These are phyloP conservation scores for Neonectria hederae DNA, from an alignment of 2,329 filamentous ascomycete species.

Conservation along the genomic window DNA sequence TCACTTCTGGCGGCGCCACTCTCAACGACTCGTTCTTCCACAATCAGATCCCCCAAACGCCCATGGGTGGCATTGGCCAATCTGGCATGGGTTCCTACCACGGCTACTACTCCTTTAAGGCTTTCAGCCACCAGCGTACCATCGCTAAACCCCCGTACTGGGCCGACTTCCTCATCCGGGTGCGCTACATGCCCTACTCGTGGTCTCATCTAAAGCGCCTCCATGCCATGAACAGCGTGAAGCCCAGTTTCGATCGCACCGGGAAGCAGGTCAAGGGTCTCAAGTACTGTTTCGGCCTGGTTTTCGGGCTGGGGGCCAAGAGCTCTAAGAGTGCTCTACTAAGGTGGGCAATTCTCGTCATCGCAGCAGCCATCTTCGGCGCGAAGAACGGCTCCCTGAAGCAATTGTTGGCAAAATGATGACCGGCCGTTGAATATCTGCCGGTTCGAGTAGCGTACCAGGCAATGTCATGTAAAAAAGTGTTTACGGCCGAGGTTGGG, in stretches of 20 bases:
- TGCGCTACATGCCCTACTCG: constrained; percentile 74
- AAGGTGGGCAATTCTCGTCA: constrained; percentile 58
- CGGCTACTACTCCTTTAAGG: constrained; percentile 57
- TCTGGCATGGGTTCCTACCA: constrained; percentile 61
- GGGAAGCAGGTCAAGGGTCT: constrained; percentile 62
- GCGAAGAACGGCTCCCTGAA: constrained; percentile 48
- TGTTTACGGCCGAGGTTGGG: constrained; percentile 11
- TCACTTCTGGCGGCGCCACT: constrained; percentile 60
- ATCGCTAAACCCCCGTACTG: constrained; percentile 50
- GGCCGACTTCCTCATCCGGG: constrained; percentile 63
- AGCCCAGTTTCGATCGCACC: constrained; percentile 70
- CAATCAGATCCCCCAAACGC: constrained; percentile 51
- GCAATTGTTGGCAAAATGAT: constrained; percentile 41
- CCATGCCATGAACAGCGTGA: constrained; percentile 52
- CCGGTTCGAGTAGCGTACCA: not conserved
- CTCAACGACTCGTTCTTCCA: constrained; percentile 61
- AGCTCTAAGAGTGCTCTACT: constrained; percentile 60
- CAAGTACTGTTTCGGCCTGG: constrained; percentile 62
- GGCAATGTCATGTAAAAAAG: not conserved
- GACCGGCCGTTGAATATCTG: constrained; percentile 20
- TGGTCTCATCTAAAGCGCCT: constrained; percentile 56
- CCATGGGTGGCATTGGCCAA: constrained; percentile 61
- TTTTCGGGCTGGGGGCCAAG: constrained; percentile 62
- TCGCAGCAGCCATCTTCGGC: constrained; percentile 50
- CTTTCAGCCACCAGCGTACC: constrained; percentile 53